Evolutionary conservation across 1,284 basidiomycete species (phyloP).

Genomic region (Pseudozyma tsukubaensis): DNA sequence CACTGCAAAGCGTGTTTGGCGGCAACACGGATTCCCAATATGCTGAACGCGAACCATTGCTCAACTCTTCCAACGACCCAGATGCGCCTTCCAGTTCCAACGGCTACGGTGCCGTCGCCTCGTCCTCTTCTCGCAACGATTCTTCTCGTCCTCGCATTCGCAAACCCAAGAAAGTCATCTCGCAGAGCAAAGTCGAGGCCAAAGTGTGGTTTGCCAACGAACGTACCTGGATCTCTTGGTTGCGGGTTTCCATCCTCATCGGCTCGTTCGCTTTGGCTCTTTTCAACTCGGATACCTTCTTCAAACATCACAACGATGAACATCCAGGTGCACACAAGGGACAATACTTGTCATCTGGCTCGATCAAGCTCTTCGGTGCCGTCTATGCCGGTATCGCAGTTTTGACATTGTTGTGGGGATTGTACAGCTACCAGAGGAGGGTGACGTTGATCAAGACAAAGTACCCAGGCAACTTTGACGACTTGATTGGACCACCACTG

Average conservation of each 20-base stretch:
- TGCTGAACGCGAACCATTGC: slow-evolving; percentile 54
- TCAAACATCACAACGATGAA: slow-evolving; percentile 49
- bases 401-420: slow-evolving; percentile 77
- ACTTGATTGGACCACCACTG: slow-evolving; percentile 65
- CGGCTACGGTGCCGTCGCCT: slow-evolving; percentile 41
- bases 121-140: slow-evolving; percentile 9
- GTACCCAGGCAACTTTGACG: slow-evolving; percentile 84
- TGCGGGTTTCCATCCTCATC: slow-evolving; percentile 85
- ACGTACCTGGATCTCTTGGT: slow-evolving; percentile 85
- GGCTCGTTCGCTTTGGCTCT: slow-evolving; percentile 87
- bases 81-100: slow-evolving; percentile 14
- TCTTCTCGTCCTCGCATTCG: slow-evolving; percentile 47
- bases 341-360: slow-evolving; percentile 45
- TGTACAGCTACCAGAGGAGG: slow-evolving; percentile 85
- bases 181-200: slow-evolving; percentile 65
- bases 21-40: slow-evolving; percentile 38
- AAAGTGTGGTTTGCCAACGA: slow-evolving; percentile 69
- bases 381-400: slow-evolving; percentile 79
- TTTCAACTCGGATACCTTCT: slow-evolving; percentile 80
- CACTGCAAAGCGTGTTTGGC: slow-evolving; percentile 56
- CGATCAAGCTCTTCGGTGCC: slow-evolving; percentile 84
- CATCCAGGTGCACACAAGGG: slow-evolving; percentile 28
- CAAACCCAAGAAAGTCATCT: slow-evolving; percentile 72
- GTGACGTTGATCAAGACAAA: slow-evolving; percentile 90
- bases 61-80: slow-evolving; percentile 21